phyloP scores from a whole-genome alignment of 2,329 filamentous ascomycete species.

The Epichloe coenophiala region DNA sequence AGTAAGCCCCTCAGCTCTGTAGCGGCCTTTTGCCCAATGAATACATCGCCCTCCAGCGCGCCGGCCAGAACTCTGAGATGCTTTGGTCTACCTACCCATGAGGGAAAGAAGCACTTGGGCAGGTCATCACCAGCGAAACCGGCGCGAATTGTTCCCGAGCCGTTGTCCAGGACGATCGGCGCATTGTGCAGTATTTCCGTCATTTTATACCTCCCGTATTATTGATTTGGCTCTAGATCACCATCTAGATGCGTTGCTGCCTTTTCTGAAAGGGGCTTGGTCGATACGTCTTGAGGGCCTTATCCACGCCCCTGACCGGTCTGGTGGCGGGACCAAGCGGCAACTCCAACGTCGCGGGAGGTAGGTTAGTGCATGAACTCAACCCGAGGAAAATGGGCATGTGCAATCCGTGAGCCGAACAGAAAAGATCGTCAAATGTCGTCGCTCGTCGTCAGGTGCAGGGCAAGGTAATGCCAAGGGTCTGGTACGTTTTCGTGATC shows the following conservation, averaged over 20 bases:
- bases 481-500: neutral
- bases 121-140: slow-evolving; percentile 94
- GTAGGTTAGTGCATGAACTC: neutral
- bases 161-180: slow-evolving; percentile 97
- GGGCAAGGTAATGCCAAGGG: neutral
- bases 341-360: neutral
- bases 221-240: neutral
- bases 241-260: neutral
- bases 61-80: slow-evolving; percentile 88
- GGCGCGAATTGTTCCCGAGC: slow-evolving; percentile 91
- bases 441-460: neutral
- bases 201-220: slow-evolving; percentile 22
- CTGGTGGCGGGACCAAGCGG: neutral
- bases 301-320: slow-evolving; percentile 1
- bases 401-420: neutral
- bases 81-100: slow-evolving; percentile 91
- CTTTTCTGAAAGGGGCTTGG: neutral
- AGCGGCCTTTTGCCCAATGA: slow-evolving; percentile 81
- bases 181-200: slow-evolving; percentile 75
- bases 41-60: slow-evolving; percentile 89
- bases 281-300: neutral
- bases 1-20: slow-evolving; percentile 82
- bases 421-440: neutral
- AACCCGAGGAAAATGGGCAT: neutral
- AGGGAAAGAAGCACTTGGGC: slow-evolving; percentile 94